A percentile compares a stretch with the other conserved stretches of the same genome.
These are phyloP conservation scores for Aspergillus novofumigatus DNA, from an alignment of 2,329 filamentous ascomycete genomes.

Conservation along the genomic window DNA sequence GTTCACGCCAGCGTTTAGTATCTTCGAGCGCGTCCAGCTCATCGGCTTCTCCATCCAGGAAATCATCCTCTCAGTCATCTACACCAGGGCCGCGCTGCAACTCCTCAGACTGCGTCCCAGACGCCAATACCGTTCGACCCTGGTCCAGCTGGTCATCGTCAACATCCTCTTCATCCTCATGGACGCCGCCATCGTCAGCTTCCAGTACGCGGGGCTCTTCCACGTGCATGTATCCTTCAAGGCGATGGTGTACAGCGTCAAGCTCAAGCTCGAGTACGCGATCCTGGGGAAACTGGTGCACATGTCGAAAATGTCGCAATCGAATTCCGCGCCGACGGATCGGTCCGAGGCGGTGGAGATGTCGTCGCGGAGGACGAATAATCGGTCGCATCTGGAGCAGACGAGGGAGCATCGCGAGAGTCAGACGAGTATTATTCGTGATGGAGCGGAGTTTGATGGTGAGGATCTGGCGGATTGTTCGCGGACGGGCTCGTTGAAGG, in stretches of 20 bases:
- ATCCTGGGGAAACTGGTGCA: constrained; percentile 47
- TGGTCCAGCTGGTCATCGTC: constrained; percentile 53
- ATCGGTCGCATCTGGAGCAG: background rate
- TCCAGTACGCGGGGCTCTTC: constrained; percentile 39
- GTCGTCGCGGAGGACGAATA: background rate
- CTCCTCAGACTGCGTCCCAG: constrained; percentile 23
- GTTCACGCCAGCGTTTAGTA: constrained; percentile 20
- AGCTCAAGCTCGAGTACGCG: constrained; percentile 52
- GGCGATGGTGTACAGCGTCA: constrained; percentile 28
- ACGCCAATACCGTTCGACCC: constrained; percentile 27
- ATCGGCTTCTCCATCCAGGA: constrained; percentile 42
- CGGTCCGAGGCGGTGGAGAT: background rate
- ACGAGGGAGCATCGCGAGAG: background rate
- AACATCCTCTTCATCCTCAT: constrained; percentile 46
- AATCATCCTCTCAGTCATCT: constrained; percentile 43
- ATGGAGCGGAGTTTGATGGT: background rate
- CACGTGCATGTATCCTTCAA: constrained; percentile 39
- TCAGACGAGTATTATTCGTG: background rate
- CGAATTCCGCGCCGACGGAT: background rate
- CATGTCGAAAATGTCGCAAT: constrained; percentile 3
- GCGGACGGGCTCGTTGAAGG: background rate
- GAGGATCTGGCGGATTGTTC: background rate
- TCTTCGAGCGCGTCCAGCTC: constrained; percentile 37
- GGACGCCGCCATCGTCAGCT: constrained; percentile 41
- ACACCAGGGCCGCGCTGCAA: constrained; percentile 49